Evolutionary conservation across 73 alveolate species (phyloP).

Genomic region (Symbiodinium natans): DNA sequence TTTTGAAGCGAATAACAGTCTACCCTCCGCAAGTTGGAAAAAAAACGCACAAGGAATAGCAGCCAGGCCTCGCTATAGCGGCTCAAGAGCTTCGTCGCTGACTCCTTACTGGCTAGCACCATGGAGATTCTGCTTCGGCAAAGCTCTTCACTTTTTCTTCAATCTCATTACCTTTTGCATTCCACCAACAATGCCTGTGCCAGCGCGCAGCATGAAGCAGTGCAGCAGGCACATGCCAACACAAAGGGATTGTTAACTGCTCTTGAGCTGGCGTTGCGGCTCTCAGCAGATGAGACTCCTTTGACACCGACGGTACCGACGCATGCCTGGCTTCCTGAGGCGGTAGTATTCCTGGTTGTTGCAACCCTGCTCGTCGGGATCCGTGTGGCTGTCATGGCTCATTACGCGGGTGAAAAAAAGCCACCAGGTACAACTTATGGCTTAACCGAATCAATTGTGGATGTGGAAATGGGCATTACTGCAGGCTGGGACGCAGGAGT

Average conservation of each 20-base stretch:
- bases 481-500: too few relatives aligned
- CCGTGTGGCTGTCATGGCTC: background rate
- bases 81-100: background rate
- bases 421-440: too few relatives aligned
- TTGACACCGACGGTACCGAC: background rate
- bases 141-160: background rate
- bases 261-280: background rate
- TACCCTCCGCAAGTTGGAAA: background rate
- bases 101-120: background rate
- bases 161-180: background rate
- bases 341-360: background rate
- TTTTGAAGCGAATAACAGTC: background rate
- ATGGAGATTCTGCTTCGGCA: background rate
- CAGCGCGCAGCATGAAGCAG: conserved; percentile 2
- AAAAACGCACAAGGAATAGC: background rate
- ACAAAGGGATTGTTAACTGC: background rate
- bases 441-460: too few relatives aligned
- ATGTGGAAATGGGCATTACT: too few relatives aligned
- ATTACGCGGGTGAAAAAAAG: too few relatives aligned
- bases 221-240: background rate
- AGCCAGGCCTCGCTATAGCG: background rate
- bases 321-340: background rate
- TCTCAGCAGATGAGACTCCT: background rate
- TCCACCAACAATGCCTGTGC: background rate
- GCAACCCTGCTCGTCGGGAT: background rate